These are phyloP conservation scores for Phytophthora pisi DNA, from an alignment of 352 stramenopile genomes.

Conservation along the genomic window DNA sequence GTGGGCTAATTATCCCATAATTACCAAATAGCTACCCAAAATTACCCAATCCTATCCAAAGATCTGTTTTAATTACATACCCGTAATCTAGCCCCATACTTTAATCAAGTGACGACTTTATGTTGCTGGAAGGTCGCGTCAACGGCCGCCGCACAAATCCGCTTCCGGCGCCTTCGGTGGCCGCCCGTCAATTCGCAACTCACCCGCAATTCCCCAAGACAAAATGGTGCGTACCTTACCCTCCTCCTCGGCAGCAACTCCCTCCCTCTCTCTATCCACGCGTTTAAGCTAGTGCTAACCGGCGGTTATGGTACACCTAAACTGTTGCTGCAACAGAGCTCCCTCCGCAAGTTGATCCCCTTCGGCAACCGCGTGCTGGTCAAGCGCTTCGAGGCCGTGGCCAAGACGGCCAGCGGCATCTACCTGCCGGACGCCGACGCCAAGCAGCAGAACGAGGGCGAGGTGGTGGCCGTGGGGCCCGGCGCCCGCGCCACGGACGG, in stretches of 20 bases:
- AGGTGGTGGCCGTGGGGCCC: constrained; percentile 94
- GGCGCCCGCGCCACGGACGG: constrained; percentile 91
- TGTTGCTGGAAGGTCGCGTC: constrained; percentile 28
- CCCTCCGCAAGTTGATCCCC: constrained; percentile 90
- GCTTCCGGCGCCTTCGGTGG: constrained; percentile 1
- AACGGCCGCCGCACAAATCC: constrained; percentile 6
- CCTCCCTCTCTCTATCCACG: not conserved
- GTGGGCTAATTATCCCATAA: not conserved
- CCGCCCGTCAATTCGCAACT: constrained; percentile 36
- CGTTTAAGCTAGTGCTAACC: constrained; percentile 2
- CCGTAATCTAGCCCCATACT: not conserved
- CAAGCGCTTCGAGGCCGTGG: constrained; percentile 90
- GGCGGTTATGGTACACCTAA: not conserved
- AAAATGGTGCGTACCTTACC: constrained; percentile 29
- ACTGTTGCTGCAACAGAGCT: constrained; percentile 35
- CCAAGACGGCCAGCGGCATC: constrained; percentile 94
- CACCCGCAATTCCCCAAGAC: constrained; percentile 25
- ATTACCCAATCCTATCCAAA: not conserved
- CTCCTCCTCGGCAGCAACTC: not conserved
- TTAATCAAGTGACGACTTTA: not conserved
- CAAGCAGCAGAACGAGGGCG: constrained; percentile 95
- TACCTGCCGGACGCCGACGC: constrained; percentile 93
- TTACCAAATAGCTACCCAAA: not conserved
- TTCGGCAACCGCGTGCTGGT: constrained; percentile 96
- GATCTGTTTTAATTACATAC: constrained; percentile 4